Evolutionary conservation across 1,139 yeast genomes (phyloP).

Genomic region (Hemisphaericaspora lyxosophila): DNA sequence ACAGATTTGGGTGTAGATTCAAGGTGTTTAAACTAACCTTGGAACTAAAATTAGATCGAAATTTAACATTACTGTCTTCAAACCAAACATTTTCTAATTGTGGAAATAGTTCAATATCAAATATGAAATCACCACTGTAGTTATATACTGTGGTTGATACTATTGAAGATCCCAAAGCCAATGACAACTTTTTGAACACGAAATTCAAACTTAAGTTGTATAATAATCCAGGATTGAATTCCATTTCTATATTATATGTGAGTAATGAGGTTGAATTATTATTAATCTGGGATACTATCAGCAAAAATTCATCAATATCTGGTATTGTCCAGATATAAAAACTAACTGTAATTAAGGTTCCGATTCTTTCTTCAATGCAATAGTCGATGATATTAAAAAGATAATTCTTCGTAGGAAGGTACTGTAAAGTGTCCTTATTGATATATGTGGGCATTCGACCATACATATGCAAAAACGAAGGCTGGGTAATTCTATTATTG

Average conservation of each 20-base stretch:
- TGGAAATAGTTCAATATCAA: slow-evolving; percentile 16
- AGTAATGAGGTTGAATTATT: neutral
- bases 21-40: slow-evolving; percentile 6
- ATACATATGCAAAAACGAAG: slow-evolving; percentile 17
- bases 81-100: slow-evolving; percentile 18
- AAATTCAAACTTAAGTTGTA: slow-evolving; percentile 15
- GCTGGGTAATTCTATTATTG: slow-evolving; percentile 15
- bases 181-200: slow-evolving; percentile 10
- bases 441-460: slow-evolving; percentile 14
- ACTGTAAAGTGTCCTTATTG: slow-evolving; percentile 11
- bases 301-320: slow-evolving; percentile 18
- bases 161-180: slow-evolving; percentile 5
- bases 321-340: slow-evolving; percentile 22
- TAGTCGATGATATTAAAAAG: slow-evolving; percentile 8
- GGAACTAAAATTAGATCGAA: slow-evolving; percentile 9
- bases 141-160: slow-evolving; percentile 13
- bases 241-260: slow-evolving; percentile 22
- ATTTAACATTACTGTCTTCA: slow-evolving; percentile 19
- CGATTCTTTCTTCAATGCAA: slow-evolving; percentile 5
- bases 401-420: slow-evolving; percentile 5
- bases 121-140: slow-evolving; percentile 16
- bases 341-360: slow-evolving; percentile 17
- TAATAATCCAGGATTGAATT: slow-evolving; percentile 21
- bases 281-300: neutral
- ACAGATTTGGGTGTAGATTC: slow-evolving; percentile 17